Conservation (phyloP, 352 stramenopile genomes). For the Blastocystis sp. region DNA sequence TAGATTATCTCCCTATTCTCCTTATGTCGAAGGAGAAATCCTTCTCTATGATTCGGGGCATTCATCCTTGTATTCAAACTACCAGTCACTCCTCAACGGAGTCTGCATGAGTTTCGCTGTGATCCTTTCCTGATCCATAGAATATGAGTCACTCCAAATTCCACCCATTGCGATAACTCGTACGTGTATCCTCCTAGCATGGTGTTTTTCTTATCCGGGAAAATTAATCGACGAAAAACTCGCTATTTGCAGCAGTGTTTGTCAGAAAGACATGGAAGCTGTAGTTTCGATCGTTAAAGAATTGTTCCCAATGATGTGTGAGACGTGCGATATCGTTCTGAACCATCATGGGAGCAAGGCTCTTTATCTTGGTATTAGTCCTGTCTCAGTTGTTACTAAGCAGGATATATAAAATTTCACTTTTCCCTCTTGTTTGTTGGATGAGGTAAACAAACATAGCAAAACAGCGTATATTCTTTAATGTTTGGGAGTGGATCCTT, state of each 20-base stretch:
- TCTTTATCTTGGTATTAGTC: background rate
- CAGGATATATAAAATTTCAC: conserved; percentile 13
- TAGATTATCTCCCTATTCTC: background rate
- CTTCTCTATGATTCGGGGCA: background rate
- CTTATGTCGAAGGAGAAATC: background rate
- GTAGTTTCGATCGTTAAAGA: background rate
- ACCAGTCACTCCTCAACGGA: background rate
- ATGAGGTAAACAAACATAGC: background rate
- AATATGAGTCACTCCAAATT: conserved; percentile 25
- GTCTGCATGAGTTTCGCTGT: background rate
- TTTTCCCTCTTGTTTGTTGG: background rate
- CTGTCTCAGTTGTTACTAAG: background rate
- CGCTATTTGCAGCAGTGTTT: background rate
- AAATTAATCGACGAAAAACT: background rate
- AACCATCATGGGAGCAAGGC: background rate
- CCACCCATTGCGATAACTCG: background rate
- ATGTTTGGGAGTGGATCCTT: conserved; percentile 11
- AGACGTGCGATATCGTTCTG: background rate
- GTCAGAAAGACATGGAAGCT: background rate
- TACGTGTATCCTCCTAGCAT: background rate
- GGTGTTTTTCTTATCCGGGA: background rate
- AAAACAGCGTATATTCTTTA: background rate
- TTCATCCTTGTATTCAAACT: background rate
- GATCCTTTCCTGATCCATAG: background rate
- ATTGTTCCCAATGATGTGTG: conserved; percentile 18